Percentiles rank a stretch among this genome's conserved stretches.
phyloP scores from a whole-genome alignment of 2,329 filamentous ascomycete species.

The Acrodontium crateriforme region DNA sequence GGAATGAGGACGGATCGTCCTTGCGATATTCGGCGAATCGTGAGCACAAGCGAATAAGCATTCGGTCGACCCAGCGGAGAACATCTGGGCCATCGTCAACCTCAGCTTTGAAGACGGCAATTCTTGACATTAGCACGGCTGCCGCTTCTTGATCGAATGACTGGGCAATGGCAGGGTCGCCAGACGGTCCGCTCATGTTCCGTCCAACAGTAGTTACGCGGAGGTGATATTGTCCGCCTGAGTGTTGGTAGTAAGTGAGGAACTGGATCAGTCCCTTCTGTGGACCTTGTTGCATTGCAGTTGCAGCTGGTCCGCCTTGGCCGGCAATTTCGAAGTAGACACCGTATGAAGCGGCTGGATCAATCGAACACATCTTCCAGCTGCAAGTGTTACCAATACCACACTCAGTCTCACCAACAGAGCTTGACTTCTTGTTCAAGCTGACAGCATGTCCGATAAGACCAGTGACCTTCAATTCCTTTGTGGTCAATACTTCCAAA shows the following conservation, averaged over 20 bases:
- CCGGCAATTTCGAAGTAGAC: slow-evolving; percentile 97
- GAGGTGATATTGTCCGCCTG: slow-evolving; percentile 88
- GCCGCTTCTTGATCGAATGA: slow-evolving; percentile 98
- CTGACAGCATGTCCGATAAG: slow-evolving; percentile 94
- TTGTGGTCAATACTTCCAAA: slow-evolving; percentile 89
- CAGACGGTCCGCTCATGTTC: slow-evolving; percentile 81
- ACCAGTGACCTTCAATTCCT: slow-evolving; percentile 95
- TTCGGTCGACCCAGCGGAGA: slow-evolving; percentile 91
- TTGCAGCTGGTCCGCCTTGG: slow-evolving; percentile 62
- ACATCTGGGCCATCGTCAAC: slow-evolving; percentile 98
- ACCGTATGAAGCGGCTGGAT: slow-evolving; percentile 84
- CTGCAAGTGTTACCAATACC: slow-evolving; percentile 97
- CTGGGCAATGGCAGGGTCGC: slow-evolving; percentile 86
- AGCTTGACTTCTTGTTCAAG: slow-evolving; percentile 93
- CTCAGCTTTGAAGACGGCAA: slow-evolving; percentile 97
- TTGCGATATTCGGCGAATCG: slow-evolving; percentile 96
- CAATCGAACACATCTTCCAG: slow-evolving; percentile 99
- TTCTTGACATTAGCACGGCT: slow-evolving; percentile 95
- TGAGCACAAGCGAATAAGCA: slow-evolving; percentile 93
- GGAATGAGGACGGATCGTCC: slow-evolving; percentile 93
- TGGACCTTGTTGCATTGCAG: slow-evolving; percentile 66
- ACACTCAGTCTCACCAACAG: slow-evolving; percentile 93
- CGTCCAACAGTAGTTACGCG: slow-evolving; percentile 88
- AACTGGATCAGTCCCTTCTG: slow-evolving; percentile 97
- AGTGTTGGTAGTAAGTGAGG: slow-evolving; percentile 96